These are phyloP conservation scores for Macrocybe gigantea DNA, from an alignment of 768 basidiomycete genomes.

Conservation along the genomic window DNA sequence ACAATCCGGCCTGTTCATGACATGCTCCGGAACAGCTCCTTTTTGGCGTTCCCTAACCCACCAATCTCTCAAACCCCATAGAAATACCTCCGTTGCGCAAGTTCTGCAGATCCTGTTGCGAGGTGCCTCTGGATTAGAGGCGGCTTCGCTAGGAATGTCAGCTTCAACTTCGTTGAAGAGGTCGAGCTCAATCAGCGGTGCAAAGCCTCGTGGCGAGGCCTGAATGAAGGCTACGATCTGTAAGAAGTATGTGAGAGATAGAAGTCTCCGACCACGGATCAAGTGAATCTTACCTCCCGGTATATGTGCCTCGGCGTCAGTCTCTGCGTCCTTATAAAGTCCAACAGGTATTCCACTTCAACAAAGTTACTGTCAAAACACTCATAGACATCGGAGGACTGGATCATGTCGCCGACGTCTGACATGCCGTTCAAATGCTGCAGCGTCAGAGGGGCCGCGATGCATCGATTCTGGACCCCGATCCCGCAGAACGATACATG, in stretches of 20 bases:
- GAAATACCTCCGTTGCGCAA: slow-evolving; percentile 69
- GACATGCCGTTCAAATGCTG: slow-evolving; percentile 69
- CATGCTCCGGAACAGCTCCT: slow-evolving; percentile 50
- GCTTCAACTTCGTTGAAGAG: slow-evolving; percentile 66
- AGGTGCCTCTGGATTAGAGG: slow-evolving; percentile 46
- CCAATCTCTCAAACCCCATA: slow-evolving; percentile 77
- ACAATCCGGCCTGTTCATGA: slow-evolving; percentile 65
- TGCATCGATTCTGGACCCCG: slow-evolving; percentile 67
- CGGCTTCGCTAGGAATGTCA: slow-evolving; percentile 49
- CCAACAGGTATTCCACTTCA: slow-evolving; percentile 81
- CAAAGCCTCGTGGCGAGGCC: slow-evolving; percentile 57
- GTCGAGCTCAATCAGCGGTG: slow-evolving; percentile 61
- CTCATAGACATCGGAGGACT: slow-evolving; percentile 73
- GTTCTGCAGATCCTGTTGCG: slow-evolving; percentile 59
- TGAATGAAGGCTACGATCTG: slow-evolving; percentile 62
- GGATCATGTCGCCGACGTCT: slow-evolving; percentile 70
- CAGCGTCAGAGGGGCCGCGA: slow-evolving; percentile 45
- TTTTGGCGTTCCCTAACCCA: slow-evolving; percentile 76
- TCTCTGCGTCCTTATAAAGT: slow-evolving; percentile 61
- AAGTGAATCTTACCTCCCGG: slow-evolving; percentile 48
- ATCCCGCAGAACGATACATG: slow-evolving; percentile 81
- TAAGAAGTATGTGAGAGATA: background rate
- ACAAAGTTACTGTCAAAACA: slow-evolving; percentile 73
- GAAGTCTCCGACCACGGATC: background rate
- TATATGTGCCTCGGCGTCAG: slow-evolving; percentile 71